Percentiles rank a stretch among this genome's conserved stretches.
Evolutionary conservation across 768 basidiomycete genomes (phyloP).

Genomic region (Tylopilus sp.): DNA sequence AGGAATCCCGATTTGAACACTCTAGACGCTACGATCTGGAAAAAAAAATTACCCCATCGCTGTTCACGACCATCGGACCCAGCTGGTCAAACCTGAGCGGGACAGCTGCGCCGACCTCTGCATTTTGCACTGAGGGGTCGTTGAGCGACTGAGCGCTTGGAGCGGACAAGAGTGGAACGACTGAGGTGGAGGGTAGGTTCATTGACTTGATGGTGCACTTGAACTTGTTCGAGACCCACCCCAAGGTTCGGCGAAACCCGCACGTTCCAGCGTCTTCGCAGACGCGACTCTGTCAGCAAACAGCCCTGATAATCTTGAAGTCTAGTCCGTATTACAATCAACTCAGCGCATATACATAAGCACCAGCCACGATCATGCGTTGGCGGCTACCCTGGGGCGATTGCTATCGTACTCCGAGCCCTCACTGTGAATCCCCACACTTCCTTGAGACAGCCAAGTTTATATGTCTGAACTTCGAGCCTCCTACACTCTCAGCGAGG

Average conservation of each 20-base stretch:
- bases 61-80: slow-evolving; percentile 68
- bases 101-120: slow-evolving; percentile 16
- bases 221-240: no score
- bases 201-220: neutral
- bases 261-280: no score
- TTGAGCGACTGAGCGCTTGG: slow-evolving; percentile 6
- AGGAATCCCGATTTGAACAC: neutral
- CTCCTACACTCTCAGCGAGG: slow-evolving; percentile 7
- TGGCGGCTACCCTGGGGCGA: neutral
- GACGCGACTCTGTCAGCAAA: no score
- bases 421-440: neutral
- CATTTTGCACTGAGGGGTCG: slow-evolving; percentile 7
- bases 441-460: neutral
- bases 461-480: slow-evolving; percentile 10
- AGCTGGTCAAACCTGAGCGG: slow-evolving; percentile 53
- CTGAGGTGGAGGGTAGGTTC: neutral
- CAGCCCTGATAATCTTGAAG: neutral
- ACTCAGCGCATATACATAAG: slow-evolving; percentile 12
- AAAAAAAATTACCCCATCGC: slow-evolving; percentile 49
- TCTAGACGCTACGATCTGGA: neutral
- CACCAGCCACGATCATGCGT: neutral
- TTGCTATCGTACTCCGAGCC: neutral
- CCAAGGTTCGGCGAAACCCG: no score
- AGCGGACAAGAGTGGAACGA: slow-evolving; percentile 9
- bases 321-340: slow-evolving; percentile 14